Conservation (phyloP, 345 rosid species). For the Luvunga scandens region DNA sequence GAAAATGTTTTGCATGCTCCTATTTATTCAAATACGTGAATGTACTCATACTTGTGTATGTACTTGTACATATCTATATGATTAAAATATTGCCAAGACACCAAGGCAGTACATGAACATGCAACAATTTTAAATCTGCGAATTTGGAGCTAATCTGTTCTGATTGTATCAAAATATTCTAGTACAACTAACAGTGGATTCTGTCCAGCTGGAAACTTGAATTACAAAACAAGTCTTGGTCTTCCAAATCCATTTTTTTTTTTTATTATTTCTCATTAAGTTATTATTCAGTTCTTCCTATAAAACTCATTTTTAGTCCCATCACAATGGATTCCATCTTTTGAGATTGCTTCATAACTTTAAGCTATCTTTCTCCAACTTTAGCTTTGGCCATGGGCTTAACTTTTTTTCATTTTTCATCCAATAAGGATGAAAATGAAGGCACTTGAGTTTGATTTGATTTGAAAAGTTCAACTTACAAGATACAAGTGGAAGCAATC, state of each 20-base stretch:
- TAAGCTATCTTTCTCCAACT: background rate
- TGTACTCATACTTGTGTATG: background rate
- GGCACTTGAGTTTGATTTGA: background rate
- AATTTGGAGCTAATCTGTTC: background rate
- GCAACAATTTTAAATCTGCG: background rate
- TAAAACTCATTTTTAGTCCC: background rate
- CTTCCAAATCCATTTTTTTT: background rate
- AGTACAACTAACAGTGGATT: background rate
- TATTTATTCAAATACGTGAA: background rate
- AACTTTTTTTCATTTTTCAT: too few species aligned
- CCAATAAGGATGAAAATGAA: background rate
- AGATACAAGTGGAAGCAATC: background rate
- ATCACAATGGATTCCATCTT: background rate
- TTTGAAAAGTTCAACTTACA: background rate
- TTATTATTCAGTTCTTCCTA: background rate
- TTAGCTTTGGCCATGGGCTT: background rate
- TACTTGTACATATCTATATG: background rate
- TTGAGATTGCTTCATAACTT: background rate
- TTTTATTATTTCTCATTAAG: background rate
- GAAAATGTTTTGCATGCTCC: background rate
- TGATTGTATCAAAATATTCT: background rate
- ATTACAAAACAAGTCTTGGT: background rate
- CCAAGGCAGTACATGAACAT: background rate
- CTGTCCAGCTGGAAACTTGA: conserved; percentile 10
- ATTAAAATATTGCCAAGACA: background rate